Base-by-base conservation (phyloP, 805 yeast genomes). In the Candida manassasensis region DNA sequence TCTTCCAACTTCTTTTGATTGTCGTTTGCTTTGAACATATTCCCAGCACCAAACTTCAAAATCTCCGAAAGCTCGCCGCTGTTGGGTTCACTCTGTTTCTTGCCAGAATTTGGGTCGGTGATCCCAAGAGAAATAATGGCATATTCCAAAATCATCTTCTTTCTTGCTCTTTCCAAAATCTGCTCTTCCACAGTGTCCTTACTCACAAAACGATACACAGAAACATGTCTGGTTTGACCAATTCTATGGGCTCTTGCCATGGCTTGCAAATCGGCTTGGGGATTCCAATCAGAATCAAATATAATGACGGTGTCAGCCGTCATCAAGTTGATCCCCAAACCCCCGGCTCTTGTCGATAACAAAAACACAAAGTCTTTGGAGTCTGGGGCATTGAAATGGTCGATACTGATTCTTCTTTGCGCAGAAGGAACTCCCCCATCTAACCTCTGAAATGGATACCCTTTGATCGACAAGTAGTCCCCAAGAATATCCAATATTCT, bases 171-270 rank as follows among this genome's bases (percentile, higher is more conserved):
- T 61, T 93, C 99, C 47, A 93, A 68, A 41, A 93, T 95, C 56
- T 93, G 96, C 59, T 93, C 99, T 59, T 93, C 99, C 10, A 93
- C 96, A 0, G 98, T 93, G 52, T 93, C 98, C 52, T 93, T 93
- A 39, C 96, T 83, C n/a, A 93, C 97, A 65, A 93, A 85, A 55
- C 99, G 71, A 57, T 93, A 93, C 12, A 93, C 97, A 79, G 87
- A 86, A 24, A 93, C 99, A 61, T 93, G 98, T 50, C 86, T 88
- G 61, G 89, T 93, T 59, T 93, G 99, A n/a, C 99, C 99, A 56
- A 93, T 93, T 69, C 99, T 81, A 64, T 93, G 99, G 3, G 98
- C 98, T 63, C 98, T 79, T 0, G 98, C 98, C 98, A 93, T 93
- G 1, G 98, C 98, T 63, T 93, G 98, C 51, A 93, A 69, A 71